phyloP scores from a whole-genome alignment of 2,329 filamentous ascomycete species.

The Pyrenophora tritici-repentis region DNA sequence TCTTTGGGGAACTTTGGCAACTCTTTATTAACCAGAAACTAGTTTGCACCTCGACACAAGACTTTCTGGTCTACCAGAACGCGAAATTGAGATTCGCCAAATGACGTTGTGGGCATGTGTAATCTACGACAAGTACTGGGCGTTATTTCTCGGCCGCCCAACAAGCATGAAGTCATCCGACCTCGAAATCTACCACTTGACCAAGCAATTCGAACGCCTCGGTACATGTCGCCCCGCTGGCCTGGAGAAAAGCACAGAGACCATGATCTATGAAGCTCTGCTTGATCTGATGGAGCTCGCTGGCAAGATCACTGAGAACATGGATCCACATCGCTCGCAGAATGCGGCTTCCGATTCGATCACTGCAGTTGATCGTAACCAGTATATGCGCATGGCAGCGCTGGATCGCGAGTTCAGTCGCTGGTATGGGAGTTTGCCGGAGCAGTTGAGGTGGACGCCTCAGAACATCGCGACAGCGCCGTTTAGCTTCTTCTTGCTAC shows the following conservation, averaged over 20 bases:
- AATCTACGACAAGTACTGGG: slow-evolving; percentile 61
- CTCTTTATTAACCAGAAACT: slow-evolving; percentile 14
- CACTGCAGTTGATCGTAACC: slow-evolving; percentile 51
- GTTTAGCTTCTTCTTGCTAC: slow-evolving; percentile 57
- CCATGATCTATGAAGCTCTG: slow-evolving; percentile 57
- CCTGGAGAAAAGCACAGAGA: slow-evolving; percentile 39
- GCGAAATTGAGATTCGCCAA: slow-evolving; percentile 56
- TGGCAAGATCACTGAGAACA: slow-evolving; percentile 57
- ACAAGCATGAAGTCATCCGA: slow-evolving; percentile 60
- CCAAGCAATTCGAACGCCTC: slow-evolving; percentile 54
- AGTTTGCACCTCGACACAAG: slow-evolving; percentile 57
- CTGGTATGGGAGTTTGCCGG: slow-evolving; percentile 60
- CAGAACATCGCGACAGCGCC: slow-evolving; percentile 45
- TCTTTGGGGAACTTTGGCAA: too few species aligned
- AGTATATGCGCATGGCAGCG: slow-evolving; percentile 57
- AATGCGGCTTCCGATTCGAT: slow-evolving; percentile 27
- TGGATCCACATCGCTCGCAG: slow-evolving; percentile 40
- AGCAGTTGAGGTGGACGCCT: slow-evolving; percentile 47
- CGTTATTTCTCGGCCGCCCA: slow-evolving; percentile 60
- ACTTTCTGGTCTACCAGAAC: slow-evolving; percentile 51
- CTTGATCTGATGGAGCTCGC: slow-evolving; percentile 63
- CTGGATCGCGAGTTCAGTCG: slow-evolving; percentile 60
- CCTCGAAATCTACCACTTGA: slow-evolving; percentile 55
- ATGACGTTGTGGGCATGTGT: slow-evolving; percentile 60
- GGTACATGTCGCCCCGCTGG: slow-evolving; percentile 47